phyloP scores from a whole-genome alignment of 1,284 basidiomycete genomes.

The Moesziomyces globuligerus region DNA sequence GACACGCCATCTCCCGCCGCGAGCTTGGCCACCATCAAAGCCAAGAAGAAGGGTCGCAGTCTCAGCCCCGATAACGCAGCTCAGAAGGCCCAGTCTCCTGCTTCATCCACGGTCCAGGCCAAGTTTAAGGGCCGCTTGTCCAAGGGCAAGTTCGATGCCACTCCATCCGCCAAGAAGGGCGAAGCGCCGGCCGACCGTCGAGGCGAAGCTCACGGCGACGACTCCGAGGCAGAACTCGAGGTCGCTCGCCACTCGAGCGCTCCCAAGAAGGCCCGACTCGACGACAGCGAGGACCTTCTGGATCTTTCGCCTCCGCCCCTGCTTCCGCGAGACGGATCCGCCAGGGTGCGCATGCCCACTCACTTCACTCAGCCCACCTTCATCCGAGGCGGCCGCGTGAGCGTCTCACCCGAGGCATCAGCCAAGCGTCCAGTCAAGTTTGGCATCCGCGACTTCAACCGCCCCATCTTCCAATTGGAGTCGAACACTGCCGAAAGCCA shows the following conservation, averaged over 20 bases:
- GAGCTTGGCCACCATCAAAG: slow-evolving; percentile 12
- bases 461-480: slow-evolving; percentile 7
- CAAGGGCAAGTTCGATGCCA: neutral
- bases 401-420: slow-evolving; percentile 41
- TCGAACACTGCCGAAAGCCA: neutral
- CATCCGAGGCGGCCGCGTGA: slow-evolving; percentile 43
- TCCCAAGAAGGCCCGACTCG: slow-evolving; percentile 27
- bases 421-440: slow-evolving; percentile 31
- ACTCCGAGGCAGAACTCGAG: slow-evolving; percentile 38
- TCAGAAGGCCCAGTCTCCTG: slow-evolving; percentile 20
- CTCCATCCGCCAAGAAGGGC: slow-evolving; percentile 14
- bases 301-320: slow-evolving; percentile 46
- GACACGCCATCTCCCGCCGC: slow-evolving; percentile 24
- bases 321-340: slow-evolving; percentile 40
- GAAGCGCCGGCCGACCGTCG: neutral
- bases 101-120: no score
- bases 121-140: slow-evolving; percentile 6
- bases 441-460: slow-evolving; percentile 18
- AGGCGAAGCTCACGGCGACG: slow-evolving; percentile 4
- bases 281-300: slow-evolving; percentile 18
- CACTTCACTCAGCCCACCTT: slow-evolving; percentile 47
- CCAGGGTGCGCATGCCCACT: slow-evolving; percentile 33
- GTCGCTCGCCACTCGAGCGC: neutral
- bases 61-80: slow-evolving; percentile 26
- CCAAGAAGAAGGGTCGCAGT: slow-evolving; percentile 45